Percentiles rank a stretch among this genome's conserved stretches.
Evolutionary conservation across 345 rosid genomes (phyloP).

Genomic region (Firmiana major): DNA sequence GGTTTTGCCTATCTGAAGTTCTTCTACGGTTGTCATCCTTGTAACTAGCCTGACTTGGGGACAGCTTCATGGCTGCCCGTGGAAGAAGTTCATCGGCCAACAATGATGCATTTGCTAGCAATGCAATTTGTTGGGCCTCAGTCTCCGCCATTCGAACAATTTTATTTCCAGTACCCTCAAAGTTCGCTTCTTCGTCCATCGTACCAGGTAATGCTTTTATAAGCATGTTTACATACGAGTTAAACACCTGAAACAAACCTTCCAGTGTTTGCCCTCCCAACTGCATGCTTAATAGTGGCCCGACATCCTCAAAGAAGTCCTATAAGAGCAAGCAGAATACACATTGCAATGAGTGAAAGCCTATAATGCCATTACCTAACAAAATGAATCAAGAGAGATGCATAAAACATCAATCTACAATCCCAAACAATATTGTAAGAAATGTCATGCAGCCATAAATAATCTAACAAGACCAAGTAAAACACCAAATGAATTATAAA

Average conservation of each 20-base stretch:
- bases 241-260: constrained; percentile 90
- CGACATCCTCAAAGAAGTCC: constrained; percentile 99
- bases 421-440: neutral
- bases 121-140: constrained; percentile 92
- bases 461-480: neutral
- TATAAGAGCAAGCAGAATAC: constrained; percentile 27
- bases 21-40: constrained; percentile 69
- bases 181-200: constrained; percentile 87
- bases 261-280: constrained; percentile 91
- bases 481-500: neutral
- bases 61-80: constrained; percentile 94
- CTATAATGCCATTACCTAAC: neutral
- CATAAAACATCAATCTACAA: constrained; percentile 15
- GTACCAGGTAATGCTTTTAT: constrained; percentile 95
- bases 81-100: constrained; percentile 96
- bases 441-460: too few relatives aligned
- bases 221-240: constrained; percentile 78
- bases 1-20: constrained; percentile 82
- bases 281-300: constrained; percentile 96
- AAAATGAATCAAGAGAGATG: neutral
- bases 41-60: constrained; percentile 54
- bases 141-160: constrained; percentile 93
- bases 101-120: constrained; percentile 94
- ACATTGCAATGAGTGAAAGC: neutral
- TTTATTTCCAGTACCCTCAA: constrained; percentile 71